These are phyloP conservation scores for Verticillium tricorpus DNA, from an alignment of 2,329 filamentous ascomycete genomes.

Conservation along the genomic window DNA sequence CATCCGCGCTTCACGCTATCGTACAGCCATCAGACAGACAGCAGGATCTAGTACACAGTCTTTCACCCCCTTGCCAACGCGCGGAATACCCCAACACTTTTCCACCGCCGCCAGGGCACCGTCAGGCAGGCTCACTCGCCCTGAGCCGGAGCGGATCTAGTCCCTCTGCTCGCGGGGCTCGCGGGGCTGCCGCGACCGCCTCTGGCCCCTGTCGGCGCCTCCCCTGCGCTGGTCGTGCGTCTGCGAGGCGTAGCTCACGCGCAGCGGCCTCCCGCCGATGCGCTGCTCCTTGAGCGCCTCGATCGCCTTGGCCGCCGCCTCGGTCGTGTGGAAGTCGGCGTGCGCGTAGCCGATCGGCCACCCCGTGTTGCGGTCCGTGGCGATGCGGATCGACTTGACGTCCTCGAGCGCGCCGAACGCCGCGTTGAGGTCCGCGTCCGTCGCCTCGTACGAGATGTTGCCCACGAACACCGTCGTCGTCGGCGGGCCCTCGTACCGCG, in stretches of 20 bases:
- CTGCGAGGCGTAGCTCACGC: constrained; percentile 53
- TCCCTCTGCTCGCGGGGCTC: not conserved
- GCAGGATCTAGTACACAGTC: not conserved
- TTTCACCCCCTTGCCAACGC: not conserved
- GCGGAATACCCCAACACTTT: not conserved
- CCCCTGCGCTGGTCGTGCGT: not conserved
- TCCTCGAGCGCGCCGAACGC: constrained; percentile 68
- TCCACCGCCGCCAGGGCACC: not conserved
- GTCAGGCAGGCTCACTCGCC: not conserved
- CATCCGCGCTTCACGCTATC: not conserved
- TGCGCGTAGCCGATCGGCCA: constrained; percentile 82
- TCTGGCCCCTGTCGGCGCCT: not conserved
- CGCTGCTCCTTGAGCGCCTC: constrained; percentile 50
- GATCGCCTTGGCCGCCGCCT: constrained; percentile 58
- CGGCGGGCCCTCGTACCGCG: constrained; percentile 1
- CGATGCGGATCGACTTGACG: constrained; percentile 72
- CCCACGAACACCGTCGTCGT: constrained; percentile 67
- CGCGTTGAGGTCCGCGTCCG: constrained; percentile 75
- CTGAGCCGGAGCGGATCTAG: not conserved
- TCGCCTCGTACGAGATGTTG: constrained; percentile 83
- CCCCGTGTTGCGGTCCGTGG: constrained; percentile 76
- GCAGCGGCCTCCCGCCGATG: constrained; percentile 61
- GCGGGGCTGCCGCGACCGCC: not conserved
- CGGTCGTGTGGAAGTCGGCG: constrained; percentile 68
- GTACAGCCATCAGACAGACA: not conserved